Conservation (phyloP, 2,329 filamentous ascomycete species). For the Colletotrichum graminicola region DNA sequence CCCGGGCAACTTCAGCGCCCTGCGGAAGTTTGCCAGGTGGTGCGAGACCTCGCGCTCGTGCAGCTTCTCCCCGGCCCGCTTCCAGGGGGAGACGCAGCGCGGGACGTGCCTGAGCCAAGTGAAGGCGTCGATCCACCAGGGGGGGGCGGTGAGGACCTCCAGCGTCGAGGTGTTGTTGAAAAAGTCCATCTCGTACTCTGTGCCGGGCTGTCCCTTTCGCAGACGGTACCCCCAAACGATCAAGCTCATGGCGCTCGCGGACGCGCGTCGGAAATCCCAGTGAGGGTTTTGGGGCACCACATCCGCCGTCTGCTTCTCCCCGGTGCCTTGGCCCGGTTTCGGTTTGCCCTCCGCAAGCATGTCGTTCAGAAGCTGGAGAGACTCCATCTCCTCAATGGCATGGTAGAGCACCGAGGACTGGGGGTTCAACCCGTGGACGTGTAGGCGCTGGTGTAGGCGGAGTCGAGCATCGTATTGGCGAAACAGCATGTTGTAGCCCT, state of each 20-base stretch:
- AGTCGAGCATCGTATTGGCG: conserved; percentile 18
- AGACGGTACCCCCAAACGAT: conserved; percentile 22
- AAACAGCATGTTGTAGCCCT: conserved; percentile 23
- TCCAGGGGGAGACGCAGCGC: conserved; percentile 29
- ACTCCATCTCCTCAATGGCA: conserved; percentile 9
- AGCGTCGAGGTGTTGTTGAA: not conserved
- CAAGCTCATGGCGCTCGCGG: conserved; percentile 10
- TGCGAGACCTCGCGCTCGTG: conserved; percentile 10
- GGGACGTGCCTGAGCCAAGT: conserved; percentile 22
- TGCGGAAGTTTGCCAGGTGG: conserved; percentile 15
- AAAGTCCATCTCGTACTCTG: conserved; percentile 11
- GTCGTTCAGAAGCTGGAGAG: conserved; percentile 21
- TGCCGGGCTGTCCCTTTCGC: conserved; percentile 1
- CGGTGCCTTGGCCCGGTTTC: not conserved
- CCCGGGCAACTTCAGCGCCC: not conserved
- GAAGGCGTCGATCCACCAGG: conserved; percentile 5
- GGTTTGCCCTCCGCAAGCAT: not conserved
- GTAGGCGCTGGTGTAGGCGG: conserved; percentile 21
- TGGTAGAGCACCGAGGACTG: conserved; percentile 1
- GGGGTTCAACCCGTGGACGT: conserved; percentile 12
- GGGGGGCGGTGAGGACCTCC: not conserved
- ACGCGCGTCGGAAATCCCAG: conserved; percentile 17
- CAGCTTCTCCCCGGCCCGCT: conserved; percentile 7
- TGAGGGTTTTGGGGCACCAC: not conserved
- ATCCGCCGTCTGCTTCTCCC: not conserved